These are phyloP conservation scores for Cucumis melo DNA, from an alignment of 306 rosid genomes.

Conservation along the genomic window DNA sequence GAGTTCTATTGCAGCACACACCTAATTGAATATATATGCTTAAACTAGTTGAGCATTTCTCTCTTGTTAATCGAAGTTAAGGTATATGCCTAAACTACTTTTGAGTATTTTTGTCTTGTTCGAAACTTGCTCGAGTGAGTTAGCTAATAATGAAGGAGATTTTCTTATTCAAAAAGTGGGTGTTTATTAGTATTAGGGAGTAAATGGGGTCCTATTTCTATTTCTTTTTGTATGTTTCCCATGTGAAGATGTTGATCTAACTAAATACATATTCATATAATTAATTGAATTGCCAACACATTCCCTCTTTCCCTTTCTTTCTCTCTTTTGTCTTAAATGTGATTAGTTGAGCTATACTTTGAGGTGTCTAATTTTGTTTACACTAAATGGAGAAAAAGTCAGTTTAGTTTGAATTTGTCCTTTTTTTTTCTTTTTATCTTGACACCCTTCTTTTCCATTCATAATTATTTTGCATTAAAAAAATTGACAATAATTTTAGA, in stretches of 20 bases:
- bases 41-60: too few species aligned
- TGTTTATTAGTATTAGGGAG: background rate
- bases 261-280: background rate
- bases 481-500: background rate
- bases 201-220: constrained; percentile 24
- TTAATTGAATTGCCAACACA: background rate
- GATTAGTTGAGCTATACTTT: background rate
- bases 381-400: background rate
- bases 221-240: constrained; percentile 1
- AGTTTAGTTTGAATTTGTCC: background rate
- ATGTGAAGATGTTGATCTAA: constrained; percentile 23
- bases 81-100: too few species aligned
- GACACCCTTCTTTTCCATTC: background rate
- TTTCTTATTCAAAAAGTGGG: constrained; percentile 26
- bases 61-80: too few species aligned
- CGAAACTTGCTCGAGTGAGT: too few species aligned
- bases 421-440: too few species aligned
- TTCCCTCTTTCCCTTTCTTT: background rate
- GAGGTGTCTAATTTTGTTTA: background rate
- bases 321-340: background rate
- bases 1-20: too few species aligned
- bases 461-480: background rate
- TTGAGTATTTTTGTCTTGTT: too few species aligned
- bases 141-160: constrained; percentile 3
- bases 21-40: too few species aligned